These are phyloP conservation scores for Pterulicium gracile DNA, from an alignment of 1,284 basidiomycete genomes.

Conservation along the genomic window DNA sequence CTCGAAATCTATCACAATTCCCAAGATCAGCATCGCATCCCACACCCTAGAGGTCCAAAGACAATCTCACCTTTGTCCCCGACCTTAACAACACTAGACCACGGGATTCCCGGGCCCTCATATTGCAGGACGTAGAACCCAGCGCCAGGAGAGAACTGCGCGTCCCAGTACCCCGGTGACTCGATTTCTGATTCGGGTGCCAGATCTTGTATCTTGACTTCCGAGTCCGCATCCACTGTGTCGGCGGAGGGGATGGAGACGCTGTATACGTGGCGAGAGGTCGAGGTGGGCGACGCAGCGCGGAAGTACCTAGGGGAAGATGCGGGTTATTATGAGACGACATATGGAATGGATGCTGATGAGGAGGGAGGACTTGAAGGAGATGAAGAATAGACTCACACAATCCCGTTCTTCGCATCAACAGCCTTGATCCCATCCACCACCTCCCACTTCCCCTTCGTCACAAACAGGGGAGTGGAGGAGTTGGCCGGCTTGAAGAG, in stretches of 20 bases:
- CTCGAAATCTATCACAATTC: conserved; percentile 33
- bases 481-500: conserved; percentile 72
- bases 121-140: conserved; percentile 82
- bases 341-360: conserved; percentile 8
- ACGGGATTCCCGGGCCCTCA: conserved; percentile 76
- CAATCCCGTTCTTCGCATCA: conserved; percentile 52
- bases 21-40: too few species aligned
- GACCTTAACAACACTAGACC: conserved; percentile 70
- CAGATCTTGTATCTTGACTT: conserved; percentile 30
- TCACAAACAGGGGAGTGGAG: conserved; percentile 69
- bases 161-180: conserved; percentile 10
- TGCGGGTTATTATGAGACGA: conserved; percentile 10
- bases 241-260: conserved; percentile 45
- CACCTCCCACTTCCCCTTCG: conserved; percentile 86
- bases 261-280: conserved; percentile 78
- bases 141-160: conserved; percentile 72
- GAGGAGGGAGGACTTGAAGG: conserved; percentile 17
- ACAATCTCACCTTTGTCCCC: conserved; percentile 42
- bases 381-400: conserved; percentile 42
- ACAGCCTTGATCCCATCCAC: conserved; percentile 64
- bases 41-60: too few species aligned
- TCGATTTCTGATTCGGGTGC: background rate
- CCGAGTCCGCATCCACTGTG: conserved; percentile 18
- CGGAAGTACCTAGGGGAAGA: conserved; percentile 67
- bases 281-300: conserved; percentile 75